Percentiles rank a stretch among this genome's conserved stretches.
Evolutionary conservation across 2,329 filamentous ascomycete species (phyloP).

Genomic region (Nannizziopsis arthrosporioides): DNA sequence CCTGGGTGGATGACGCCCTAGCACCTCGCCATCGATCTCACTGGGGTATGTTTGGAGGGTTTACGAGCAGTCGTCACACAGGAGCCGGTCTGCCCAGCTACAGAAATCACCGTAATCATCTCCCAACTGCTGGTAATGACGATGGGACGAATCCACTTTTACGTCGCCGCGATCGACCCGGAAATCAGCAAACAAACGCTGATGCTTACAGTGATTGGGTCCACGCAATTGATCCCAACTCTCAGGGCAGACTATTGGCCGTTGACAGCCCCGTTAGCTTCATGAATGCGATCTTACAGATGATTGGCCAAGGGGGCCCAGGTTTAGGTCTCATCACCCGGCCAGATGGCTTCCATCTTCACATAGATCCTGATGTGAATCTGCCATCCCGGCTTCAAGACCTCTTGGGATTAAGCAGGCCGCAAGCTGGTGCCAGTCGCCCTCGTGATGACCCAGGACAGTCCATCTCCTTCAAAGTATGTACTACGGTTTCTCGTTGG

Average conservation of each 20-base stretch:
- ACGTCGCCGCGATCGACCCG: conserved; percentile 44
- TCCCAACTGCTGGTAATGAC: conserved; percentile 50
- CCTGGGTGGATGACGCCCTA: conserved; percentile 42
- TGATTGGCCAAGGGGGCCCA: conserved; percentile 37
- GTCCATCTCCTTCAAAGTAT: conserved; percentile 62
- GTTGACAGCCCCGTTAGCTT: conserved; percentile 44
- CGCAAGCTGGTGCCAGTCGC: conserved; percentile 19
- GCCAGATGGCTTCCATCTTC: conserved; percentile 44
- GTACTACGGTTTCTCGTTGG: conserved; percentile 66
- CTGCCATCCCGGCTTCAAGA: conserved; percentile 45
- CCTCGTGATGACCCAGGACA: conserved; percentile 46
- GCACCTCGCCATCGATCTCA: conserved; percentile 49
- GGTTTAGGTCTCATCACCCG: conserved; percentile 34
- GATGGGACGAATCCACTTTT: conserved; percentile 82
- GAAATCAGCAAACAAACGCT: conserved; percentile 25
- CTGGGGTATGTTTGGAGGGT: conserved; percentile 52
- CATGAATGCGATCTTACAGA: conserved; percentile 47
- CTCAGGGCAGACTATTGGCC: conserved; percentile 34
- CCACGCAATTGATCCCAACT: conserved; percentile 39
- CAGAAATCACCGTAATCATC: conserved; percentile 34
- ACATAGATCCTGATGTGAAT: conserved; percentile 41
- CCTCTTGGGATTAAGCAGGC: conserved; percentile 27
- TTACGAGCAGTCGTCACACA: conserved; percentile 39
- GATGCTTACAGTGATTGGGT: conserved; percentile 43
- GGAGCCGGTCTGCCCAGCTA: conserved; percentile 33